Evolutionary conservation across 257 asterid genomes (phyloP).

Genomic region (Anisodus acutangulus): DNA sequence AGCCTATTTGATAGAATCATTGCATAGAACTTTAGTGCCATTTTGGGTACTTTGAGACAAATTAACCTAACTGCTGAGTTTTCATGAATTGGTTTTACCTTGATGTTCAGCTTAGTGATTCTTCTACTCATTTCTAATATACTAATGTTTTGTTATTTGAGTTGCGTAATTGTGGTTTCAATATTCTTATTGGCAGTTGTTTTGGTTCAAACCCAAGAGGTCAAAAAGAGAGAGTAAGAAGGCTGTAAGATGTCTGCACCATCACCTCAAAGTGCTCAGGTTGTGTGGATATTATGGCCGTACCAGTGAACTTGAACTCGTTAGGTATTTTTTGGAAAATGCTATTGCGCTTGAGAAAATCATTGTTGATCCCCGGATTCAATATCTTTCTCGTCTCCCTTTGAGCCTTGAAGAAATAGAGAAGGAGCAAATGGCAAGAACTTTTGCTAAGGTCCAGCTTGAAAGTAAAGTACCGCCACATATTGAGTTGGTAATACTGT

Average conservation of each 20-base stretch:
- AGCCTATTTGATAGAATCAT: too few species aligned
- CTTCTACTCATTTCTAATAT: not conserved
- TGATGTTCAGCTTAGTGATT: not conserved
- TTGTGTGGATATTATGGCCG: not conserved
- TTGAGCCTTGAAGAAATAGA: not conserved
- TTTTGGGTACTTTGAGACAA: too few species aligned
- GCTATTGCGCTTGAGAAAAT: not conserved
- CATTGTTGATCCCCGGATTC: not conserved
- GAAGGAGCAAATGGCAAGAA: not conserved
- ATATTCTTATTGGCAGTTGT: not conserved
- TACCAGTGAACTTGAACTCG: not conserved
- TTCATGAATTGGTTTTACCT: not conserved
- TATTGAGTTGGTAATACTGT: not conserved
- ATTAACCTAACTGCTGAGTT: not conserved
- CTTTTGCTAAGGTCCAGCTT: not conserved
- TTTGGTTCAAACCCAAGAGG: not conserved
- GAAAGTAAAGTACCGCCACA: not conserved
- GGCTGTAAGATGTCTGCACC: not conserved
- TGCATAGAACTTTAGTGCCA: too few species aligned
- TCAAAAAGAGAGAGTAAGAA: not conserved
- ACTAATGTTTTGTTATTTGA: not conserved
- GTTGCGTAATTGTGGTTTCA: not conserved
- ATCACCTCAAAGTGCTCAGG: constrained; percentile 13
- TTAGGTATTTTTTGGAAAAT: not conserved
- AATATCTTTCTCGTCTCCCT: not conserved